Evolutionary conservation across 768 basidiomycete species (phyloP).

Genomic region (Lentinula aciculospora): DNA sequence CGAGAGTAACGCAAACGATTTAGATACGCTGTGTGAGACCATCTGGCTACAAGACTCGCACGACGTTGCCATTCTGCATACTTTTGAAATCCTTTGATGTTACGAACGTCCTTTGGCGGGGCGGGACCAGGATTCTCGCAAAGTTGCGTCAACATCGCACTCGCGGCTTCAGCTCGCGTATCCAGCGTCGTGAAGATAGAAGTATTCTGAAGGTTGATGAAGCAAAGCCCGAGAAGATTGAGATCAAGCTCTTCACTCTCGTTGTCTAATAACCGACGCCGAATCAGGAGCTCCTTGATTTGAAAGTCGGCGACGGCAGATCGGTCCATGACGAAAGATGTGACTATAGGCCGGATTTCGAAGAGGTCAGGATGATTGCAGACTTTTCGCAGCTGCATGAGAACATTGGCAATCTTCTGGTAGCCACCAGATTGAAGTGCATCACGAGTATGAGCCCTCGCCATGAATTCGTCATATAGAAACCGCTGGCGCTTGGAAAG

Average conservation of each 20-base stretch:
- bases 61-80: slow-evolving; percentile 47
- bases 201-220: slow-evolving; percentile 49
- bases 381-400: slow-evolving; percentile 98
- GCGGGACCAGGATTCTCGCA: slow-evolving; percentile 53
- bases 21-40: slow-evolving; percentile 67
- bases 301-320: slow-evolving; percentile 76
- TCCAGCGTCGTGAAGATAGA: slow-evolving; percentile 50
- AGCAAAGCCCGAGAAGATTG: slow-evolving; percentile 58
- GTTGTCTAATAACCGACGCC: slow-evolving; percentile 62
- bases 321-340: slow-evolving; percentile 67
- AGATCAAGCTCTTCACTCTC: slow-evolving; percentile 54
- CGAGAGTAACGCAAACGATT: slow-evolving; percentile 65
- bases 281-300: slow-evolving; percentile 83
- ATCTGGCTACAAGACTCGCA: slow-evolving; percentile 47
- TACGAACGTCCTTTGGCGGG: slow-evolving; percentile 71
- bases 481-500: slow-evolving; percentile 92
- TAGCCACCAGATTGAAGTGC: slow-evolving; percentile 83
- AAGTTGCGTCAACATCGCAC: slow-evolving; percentile 45
- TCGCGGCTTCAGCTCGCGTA: slow-evolving; percentile 54
- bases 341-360: slow-evolving; percentile 80
- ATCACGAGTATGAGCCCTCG: slow-evolving; percentile 74
- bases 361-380: slow-evolving; percentile 94
- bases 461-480: slow-evolving; percentile 95
- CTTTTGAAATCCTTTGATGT: slow-evolving; percentile 62
- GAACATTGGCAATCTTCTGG: slow-evolving; percentile 86